Evolutionary conservation across 1,284 basidiomycete genomes (phyloP).

Genomic region (Phaffia rhodozyma): DNA sequence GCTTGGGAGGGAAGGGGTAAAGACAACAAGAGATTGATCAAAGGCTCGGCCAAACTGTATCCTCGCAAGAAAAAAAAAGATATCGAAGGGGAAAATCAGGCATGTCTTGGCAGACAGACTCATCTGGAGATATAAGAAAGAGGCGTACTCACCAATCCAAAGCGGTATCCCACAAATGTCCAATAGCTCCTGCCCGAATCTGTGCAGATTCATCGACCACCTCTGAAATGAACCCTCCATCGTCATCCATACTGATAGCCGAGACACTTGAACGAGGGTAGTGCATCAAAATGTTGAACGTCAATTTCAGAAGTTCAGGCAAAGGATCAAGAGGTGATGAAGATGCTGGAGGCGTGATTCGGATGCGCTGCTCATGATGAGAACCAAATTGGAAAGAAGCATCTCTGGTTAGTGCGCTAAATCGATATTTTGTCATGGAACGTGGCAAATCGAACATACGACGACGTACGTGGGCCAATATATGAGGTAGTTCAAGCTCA

Average conservation of each 20-base stretch:
- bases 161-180: conserved; percentile 24
- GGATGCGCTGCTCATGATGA: background rate
- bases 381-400: too few relatives aligned
- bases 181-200: conserved; percentile 7
- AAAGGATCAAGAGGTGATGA: conserved; percentile 6
- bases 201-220: too few relatives aligned
- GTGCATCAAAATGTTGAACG: conserved; percentile 29
- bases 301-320: conserved; percentile 32
- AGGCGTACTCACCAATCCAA: conserved; percentile 27
- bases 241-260: background rate
- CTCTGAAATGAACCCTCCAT: too few relatives aligned
- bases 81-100: too few relatives aligned
- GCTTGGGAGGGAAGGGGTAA: conserved; percentile 19
- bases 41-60: conserved; percentile 23
- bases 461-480: background rate
- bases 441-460: too few relatives aligned
- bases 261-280: conserved; percentile 23
- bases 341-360: background rate
- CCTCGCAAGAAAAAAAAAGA: background rate
- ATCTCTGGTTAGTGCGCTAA: too few relatives aligned
- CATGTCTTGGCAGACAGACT: background rate
- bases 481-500: background rate
- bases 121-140: background rate
- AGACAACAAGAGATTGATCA: conserved; percentile 25
- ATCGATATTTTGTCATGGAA: too few relatives aligned